Base-by-base conservation (phyloP, 306 rosid species). In the Citrullus amarus region DNA sequence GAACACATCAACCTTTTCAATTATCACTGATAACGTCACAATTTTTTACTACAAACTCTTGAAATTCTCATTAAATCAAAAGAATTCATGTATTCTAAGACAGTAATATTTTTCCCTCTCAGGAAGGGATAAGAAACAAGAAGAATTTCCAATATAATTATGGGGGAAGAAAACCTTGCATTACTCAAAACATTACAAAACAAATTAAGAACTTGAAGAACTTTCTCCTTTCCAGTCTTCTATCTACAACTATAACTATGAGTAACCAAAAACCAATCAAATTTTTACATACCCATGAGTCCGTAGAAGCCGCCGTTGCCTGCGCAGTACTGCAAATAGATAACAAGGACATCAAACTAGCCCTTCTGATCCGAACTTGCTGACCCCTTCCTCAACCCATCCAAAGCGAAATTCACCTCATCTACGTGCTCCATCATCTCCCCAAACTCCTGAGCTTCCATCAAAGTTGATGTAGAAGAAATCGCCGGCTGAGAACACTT, bases 351-450 rank as follows among this genome's bases (percentile, higher is more conserved):
- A 88, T 46, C 90, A 96, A 83, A 77, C 99, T 92, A 6, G 99
- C 91, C 85, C 99, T 88, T 78, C 93, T 90, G 93, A 92, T 96
- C 98, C 98, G 89, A 13, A 86, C 83, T 6, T 95, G 99, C 81
- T 96, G 99, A 9, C 91, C 92, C 92, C 66, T 78, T 92, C 75
- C 97, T 84, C 5, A 96, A 87, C 39, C 99, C 99, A 80, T 96
- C 99, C 68, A 96, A 84, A 2, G 99, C 96, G 36, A 96, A 96
- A 90, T 96, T 96, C 38, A 96, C 99, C 82, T 95, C 97, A 73
- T 95, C 97, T 17, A 87, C 90, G 4, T 95, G 99, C 90, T 95
- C 99, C 99, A 95, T 95, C 99, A 95, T 92, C 89, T 95, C 99
- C 66, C 99, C 99, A 22, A 95, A 95, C 85, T 95, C 97, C 91